A percentile compares a stretch with the other conserved stretches of the same genome.
Conservation (phyloP, 345 rosid species). For the Brassica nigra region DNA sequence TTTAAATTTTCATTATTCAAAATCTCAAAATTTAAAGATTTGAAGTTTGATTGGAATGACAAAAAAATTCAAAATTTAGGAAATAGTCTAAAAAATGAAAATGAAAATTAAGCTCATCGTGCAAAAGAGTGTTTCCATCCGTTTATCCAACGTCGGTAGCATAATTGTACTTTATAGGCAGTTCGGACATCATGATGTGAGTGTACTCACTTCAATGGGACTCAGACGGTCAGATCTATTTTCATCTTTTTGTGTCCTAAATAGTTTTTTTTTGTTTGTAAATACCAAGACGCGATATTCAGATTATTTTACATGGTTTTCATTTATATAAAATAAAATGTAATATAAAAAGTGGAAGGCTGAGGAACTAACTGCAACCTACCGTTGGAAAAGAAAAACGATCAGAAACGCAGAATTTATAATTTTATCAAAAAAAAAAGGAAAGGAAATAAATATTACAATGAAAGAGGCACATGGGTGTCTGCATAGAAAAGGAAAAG, state of each 20-base stretch:
- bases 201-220: neutral
- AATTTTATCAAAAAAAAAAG: neutral
- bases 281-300: constrained; percentile 16
- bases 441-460: neutral
- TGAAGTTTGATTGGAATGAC: too few relatives aligned
- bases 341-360: neutral
- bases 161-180: constrained; percentile 8
- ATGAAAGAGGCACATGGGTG: constrained; percentile 36
- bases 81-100: neutral
- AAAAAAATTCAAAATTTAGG: too few relatives aligned
- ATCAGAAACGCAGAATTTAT: constrained; percentile 25
- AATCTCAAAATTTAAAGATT: too few relatives aligned
- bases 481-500: constrained; percentile 12
- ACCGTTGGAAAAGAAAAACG: constrained; percentile 44
- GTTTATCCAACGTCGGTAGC: constrained; percentile 1
- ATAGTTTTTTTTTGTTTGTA: neutral
- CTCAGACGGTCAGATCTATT: neutral
- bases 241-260: constrained; percentile 13
- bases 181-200: neutral
- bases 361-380: constrained; percentile 35
- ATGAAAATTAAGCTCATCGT: neutral
- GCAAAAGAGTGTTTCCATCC: neutral
- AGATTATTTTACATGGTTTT: neutral
- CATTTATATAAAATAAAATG: neutral
- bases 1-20: too few relatives aligned